A percentile compares a stretch with the other conserved stretches of the same genome.
Conservation (phyloP, 805 yeast species). For the Nakazawaea wickerhamii region DNA sequence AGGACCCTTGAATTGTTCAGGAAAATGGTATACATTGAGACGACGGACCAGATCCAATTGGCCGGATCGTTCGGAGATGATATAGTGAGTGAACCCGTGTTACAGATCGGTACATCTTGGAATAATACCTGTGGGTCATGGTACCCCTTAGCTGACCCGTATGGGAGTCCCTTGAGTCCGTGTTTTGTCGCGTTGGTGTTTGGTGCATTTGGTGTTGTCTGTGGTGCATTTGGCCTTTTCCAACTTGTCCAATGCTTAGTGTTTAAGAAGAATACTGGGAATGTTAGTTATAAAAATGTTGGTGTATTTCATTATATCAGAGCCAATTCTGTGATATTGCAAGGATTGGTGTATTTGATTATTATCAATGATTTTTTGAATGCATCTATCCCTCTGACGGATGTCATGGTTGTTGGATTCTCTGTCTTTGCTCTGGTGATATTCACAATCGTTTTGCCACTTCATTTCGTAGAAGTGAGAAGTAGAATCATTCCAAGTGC, state of each 20-base stretch:
- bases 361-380: constrained; percentile 1
- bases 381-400: background rate
- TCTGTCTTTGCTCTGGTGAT: constrained; percentile 14
- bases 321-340: constrained; percentile 8
- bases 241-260: constrained; percentile 17
- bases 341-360: constrained; percentile 10
- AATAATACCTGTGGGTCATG: constrained; percentile 15
- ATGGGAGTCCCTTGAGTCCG: constrained; percentile 24
- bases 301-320: constrained; percentile 12
- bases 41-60: background rate
- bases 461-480: constrained; percentile 39
- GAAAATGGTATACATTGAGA: background rate
- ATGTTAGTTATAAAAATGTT: background rate
- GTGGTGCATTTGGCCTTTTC: constrained; percentile 17
- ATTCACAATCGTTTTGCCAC: constrained; percentile 30
- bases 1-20: background rate
- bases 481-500: constrained; percentile 33
- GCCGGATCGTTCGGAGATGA: background rate
- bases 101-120: background rate
- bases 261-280: constrained; percentile 7
- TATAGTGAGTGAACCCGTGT: background rate
- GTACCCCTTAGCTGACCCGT: constrained; percentile 20
- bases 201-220: constrained; percentile 10
- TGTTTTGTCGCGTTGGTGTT: constrained; percentile 24
- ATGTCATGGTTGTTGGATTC: constrained; percentile 14